A percentile compares a stretch with the other conserved stretches of the same genome.
phyloP scores from a whole-genome alignment of 176 grass and related monocot species.

The Pontederia crassipes region DNA sequence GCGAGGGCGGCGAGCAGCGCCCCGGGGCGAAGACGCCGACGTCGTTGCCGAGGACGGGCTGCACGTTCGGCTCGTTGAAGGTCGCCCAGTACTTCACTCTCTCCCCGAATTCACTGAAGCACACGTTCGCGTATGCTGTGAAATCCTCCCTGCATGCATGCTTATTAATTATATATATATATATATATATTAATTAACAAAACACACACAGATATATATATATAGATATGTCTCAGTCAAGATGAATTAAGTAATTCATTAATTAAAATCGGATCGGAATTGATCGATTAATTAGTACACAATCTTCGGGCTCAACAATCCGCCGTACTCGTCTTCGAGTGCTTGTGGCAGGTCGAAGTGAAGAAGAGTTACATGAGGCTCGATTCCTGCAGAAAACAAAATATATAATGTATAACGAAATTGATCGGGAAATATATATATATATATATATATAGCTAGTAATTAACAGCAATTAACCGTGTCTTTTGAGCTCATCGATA shows the following conservation, averaged over 20 bases:
- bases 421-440: not conserved
- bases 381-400: slow-evolving; percentile 33
- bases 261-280: too few species aligned
- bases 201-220: not conserved
- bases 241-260: too few species aligned
- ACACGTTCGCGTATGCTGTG: slow-evolving; percentile 43
- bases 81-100: slow-evolving; percentile 68
- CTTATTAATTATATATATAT: not conserved
- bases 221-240: too few species aligned
- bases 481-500: slow-evolving; percentile 49
- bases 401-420: not conserved
- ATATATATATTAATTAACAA: not conserved
- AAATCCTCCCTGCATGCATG: slow-evolving; percentile 53
- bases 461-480: slow-evolving; percentile 23
- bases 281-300: slow-evolving; percentile 23
- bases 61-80: slow-evolving; percentile 60
- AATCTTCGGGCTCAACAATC: slow-evolving; percentile 46
- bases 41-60: slow-evolving; percentile 41
- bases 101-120: slow-evolving; percentile 63
- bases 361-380: slow-evolving; percentile 60
- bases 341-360: slow-evolving; percentile 66
- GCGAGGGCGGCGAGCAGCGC: slow-evolving; percentile 40
- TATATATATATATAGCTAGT: not conserved
- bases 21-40: slow-evolving; percentile 21
- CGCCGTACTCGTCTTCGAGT: slow-evolving; percentile 55